Conservation (phyloP, 495 filamentous ascomycete genomes). For the Tuber umbilicatum region DNA sequence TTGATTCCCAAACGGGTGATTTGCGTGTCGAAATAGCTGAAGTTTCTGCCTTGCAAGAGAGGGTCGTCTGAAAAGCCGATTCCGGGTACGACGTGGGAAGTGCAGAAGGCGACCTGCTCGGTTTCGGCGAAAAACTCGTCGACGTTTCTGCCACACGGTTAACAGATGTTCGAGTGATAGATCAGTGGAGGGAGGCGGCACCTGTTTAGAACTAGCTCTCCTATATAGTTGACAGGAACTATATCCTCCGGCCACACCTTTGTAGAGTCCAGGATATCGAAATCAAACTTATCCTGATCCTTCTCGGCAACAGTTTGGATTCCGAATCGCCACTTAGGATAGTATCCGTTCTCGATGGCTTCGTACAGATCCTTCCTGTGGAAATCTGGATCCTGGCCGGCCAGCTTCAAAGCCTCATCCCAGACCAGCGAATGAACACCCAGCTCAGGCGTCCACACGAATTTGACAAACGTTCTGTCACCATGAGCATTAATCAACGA, state of each 20-base stretch:
- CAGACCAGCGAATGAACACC: slow-evolving; percentile 80
- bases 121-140: slow-evolving; percentile 84
- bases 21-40: slow-evolving; percentile 84
- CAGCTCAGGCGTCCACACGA: slow-evolving; percentile 67
- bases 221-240: slow-evolving; percentile 72
- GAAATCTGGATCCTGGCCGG: slow-evolving; percentile 79
- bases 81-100: slow-evolving; percentile 75
- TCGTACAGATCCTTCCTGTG: slow-evolving; percentile 75
- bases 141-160: slow-evolving; percentile 57
- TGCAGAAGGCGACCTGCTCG: slow-evolving; percentile 82
- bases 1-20: slow-evolving; percentile 74
- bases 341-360: slow-evolving; percentile 69
- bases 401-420: slow-evolving; percentile 80
- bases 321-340: slow-evolving; percentile 76
- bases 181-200: neutral
- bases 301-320: slow-evolving; percentile 68
- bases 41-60: slow-evolving; percentile 74
- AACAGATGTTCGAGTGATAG: neutral
- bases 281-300: slow-evolving; percentile 73
- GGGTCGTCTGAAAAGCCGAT: slow-evolving; percentile 85
- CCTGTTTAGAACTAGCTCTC: slow-evolving; percentile 59
- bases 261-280: slow-evolving; percentile 86
- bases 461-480: slow-evolving; percentile 74
- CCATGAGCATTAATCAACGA: slow-evolving; percentile 64
- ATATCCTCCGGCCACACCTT: slow-evolving; percentile 86